phyloP scores from a whole-genome alignment of 257 asterid genomes.

The Nicotiana noctiflora region DNA sequence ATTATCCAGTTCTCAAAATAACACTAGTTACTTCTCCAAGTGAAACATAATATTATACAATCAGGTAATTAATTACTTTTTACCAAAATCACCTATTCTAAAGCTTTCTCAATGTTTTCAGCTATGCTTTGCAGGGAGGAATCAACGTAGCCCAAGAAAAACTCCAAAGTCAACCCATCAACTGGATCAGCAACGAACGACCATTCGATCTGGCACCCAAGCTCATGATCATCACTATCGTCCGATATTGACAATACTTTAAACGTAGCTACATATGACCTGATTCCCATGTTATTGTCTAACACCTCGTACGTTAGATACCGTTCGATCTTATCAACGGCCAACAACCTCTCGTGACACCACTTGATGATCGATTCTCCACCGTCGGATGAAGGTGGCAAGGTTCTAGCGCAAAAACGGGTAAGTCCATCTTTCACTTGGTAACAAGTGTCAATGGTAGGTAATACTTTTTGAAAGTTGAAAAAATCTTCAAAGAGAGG shows the following conservation, averaged over 20 bases:
- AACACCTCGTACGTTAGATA: constrained; percentile 38
- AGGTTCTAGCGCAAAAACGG: constrained; percentile 49
- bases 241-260: constrained; percentile 19
- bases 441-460: constrained; percentile 49
- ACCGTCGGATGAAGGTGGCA: constrained; percentile 12
- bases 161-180: constrained; percentile 41
- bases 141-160: constrained; percentile 28
- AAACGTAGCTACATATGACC: constrained; percentile 31
- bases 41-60: not conserved
- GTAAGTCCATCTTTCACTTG: constrained; percentile 32
- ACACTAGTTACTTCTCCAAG: not conserved
- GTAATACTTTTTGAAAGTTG: constrained; percentile 52
- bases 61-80: not conserved
- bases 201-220: constrained; percentile 63
- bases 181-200: constrained; percentile 54
- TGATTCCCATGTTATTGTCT: constrained; percentile 58
- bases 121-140: constrained; percentile 44
- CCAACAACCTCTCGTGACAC: constrained; percentile 54
- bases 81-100: constrained; percentile 8
- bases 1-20: no score
- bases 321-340: constrained; percentile 26
- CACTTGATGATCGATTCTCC: constrained; percentile 26
- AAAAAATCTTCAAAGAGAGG: constrained; percentile 57
- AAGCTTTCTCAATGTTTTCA: constrained; percentile 38
- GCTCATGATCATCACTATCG: constrained; percentile 19